Conservation (phyloP, 139 green algal genomes). For the Pseudopediastrum boryanum region DNA sequence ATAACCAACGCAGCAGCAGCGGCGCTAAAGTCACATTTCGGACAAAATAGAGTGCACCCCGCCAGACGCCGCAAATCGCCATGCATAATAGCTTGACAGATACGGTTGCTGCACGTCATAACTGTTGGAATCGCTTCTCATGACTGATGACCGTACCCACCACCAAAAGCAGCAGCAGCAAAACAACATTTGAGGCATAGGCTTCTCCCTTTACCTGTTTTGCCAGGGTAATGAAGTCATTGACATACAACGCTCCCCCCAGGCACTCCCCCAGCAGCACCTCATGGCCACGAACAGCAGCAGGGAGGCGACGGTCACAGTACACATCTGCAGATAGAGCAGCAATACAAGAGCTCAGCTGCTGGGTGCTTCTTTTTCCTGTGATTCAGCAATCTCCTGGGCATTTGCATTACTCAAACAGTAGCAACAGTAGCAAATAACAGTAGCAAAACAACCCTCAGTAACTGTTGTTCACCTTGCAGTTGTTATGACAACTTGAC, state of each 20-base stretch:
- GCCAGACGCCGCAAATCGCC: no score
- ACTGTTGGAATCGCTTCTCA: neutral
- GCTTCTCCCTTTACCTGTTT: constrained; percentile 32
- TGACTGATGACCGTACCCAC: neutral
- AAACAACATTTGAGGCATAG: neutral
- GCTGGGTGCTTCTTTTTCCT: no score
- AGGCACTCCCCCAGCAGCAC: constrained; percentile 94
- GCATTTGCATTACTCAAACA: no score
- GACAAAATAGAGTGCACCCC: no score
- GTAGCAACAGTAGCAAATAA: no score
- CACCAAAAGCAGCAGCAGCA: neutral
- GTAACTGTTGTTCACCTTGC: no score
- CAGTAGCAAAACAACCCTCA: no score
- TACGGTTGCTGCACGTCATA: no score
- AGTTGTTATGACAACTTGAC: no score
- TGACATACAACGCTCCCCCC: constrained; percentile 89
- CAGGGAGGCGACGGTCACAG: constrained; percentile 79
- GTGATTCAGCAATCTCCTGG: no score
- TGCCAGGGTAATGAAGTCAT: constrained; percentile 90
- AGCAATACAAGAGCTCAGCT: neutral
- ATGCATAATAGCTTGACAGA: neutral
- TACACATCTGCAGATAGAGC: constrained; percentile 82
- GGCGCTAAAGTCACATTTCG: no score
- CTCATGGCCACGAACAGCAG: constrained; percentile 46
- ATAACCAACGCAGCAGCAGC: no score